A percentile compares a stretch with the other conserved stretches of the same genome.
Evolutionary conservation across 495 filamentous ascomycete genomes (phyloP).

Genomic region (Aspergillus heteromorphus): DNA sequence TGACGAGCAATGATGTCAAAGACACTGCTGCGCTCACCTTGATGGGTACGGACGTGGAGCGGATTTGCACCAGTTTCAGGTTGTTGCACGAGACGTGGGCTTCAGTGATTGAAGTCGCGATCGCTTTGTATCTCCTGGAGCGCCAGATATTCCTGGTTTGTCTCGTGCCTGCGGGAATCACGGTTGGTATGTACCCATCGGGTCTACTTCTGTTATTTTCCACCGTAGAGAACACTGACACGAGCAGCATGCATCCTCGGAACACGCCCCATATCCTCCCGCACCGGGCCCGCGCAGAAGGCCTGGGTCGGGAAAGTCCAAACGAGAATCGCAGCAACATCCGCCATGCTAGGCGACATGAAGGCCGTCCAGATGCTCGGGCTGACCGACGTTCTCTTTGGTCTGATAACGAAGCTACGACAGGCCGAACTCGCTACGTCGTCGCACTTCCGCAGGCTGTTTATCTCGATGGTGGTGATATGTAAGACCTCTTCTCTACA

Average conservation of each 20-base stretch:
- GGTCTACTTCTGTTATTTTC: background rate
- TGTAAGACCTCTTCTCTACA: background rate
- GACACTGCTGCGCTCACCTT: background rate
- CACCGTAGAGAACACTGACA: no score
- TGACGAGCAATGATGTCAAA: background rate
- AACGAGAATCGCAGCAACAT: conserved; percentile 25
- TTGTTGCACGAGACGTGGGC: background rate
- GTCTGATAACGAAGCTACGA: background rate
- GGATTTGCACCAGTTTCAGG: background rate
- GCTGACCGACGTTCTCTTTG: conserved; percentile 14
- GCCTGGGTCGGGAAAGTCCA: conserved; percentile 35
- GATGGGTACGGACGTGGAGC: background rate
- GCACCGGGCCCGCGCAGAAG: background rate
- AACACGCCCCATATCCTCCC: background rate
- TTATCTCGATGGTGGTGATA: background rate
- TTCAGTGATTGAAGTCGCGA: background rate
- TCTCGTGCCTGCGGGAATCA: background rate
- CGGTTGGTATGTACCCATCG: background rate
- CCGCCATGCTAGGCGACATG: conserved; percentile 34
- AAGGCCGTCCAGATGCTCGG: conserved; percentile 43
- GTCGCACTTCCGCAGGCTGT: background rate
- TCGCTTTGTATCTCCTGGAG: background rate
- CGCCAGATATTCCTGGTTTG: background rate
- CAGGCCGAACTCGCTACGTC: background rate
- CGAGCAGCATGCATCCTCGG: background rate